Conservation (phyloP, 2,329 filamentous ascomycete genomes). For the Trichoderma afroharzianum region DNA sequence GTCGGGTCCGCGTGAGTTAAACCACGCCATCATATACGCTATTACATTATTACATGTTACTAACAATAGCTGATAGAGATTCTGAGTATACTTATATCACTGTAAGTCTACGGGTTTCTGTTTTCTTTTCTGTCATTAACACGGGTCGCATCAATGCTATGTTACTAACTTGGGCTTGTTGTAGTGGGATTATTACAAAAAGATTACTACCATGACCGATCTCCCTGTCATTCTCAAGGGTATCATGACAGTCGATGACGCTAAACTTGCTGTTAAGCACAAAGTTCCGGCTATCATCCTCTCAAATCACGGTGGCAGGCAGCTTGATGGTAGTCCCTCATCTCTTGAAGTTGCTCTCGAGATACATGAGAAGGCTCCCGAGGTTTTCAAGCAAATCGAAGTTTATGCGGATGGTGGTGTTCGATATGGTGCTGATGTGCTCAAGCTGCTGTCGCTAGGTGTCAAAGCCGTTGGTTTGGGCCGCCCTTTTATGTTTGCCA, state of each 20-base stretch:
- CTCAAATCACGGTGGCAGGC: conserved; percentile 43
- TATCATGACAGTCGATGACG: conserved; percentile 36
- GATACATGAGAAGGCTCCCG: conserved; percentile 37
- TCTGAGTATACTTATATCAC: background rate
- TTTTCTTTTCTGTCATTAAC: background rate
- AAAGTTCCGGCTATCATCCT: conserved; percentile 35
- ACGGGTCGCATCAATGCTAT: too few species aligned
- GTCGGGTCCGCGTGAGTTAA: conserved; percentile 34
- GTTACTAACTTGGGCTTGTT: background rate
- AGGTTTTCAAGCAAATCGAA: conserved; percentile 38
- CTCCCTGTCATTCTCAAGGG: conserved; percentile 42
- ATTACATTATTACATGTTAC: background rate
- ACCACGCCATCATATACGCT: background rate
- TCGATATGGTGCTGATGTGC: conserved; percentile 40
- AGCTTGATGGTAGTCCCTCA: conserved; percentile 39
- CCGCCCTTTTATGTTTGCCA: conserved; percentile 50
- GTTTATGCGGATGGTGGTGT: conserved; percentile 42
- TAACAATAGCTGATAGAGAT: background rate
- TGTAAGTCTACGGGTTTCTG: background rate
- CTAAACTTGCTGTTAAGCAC: conserved; percentile 32
- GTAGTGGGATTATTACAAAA: conserved; percentile 37
- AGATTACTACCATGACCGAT: conserved; percentile 33
- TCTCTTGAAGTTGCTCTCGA: conserved; percentile 38
- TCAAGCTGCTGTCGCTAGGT: conserved; percentile 43
- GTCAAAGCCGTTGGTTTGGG: conserved; percentile 46